Evolutionary conservation across 495 filamentous ascomycete species (phyloP).

Genomic region (Margaritispora aquatica): DNA sequence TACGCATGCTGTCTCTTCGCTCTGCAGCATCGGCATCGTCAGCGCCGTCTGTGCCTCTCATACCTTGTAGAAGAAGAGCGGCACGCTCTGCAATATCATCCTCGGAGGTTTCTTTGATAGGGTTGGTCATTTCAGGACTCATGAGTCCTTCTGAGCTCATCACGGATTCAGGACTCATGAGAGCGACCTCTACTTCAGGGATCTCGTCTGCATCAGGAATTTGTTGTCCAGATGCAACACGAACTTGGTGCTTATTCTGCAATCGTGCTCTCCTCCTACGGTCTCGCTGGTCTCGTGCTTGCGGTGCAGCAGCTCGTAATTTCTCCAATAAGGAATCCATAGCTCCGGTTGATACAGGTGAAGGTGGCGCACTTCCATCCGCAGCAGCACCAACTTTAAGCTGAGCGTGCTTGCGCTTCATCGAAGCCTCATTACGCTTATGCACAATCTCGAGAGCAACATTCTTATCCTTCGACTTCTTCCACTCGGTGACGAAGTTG

Average conservation of each 20-base stretch:
- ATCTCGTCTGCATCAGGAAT: slow-evolving; percentile 62
- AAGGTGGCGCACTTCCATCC: slow-evolving; percentile 42
- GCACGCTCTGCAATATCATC: slow-evolving; percentile 77
- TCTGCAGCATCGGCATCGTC: slow-evolving; percentile 49
- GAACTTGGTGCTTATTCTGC: slow-evolving; percentile 88
- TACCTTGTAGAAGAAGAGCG: slow-evolving; percentile 72
- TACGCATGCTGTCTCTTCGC: slow-evolving; percentile 47
- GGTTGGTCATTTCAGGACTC: slow-evolving; percentile 25
- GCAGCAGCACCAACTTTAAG: slow-evolving; percentile 44
- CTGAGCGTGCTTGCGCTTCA: slow-evolving; percentile 78
- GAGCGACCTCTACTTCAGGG: slow-evolving; percentile 35
- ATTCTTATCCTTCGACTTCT: slow-evolving; percentile 93
- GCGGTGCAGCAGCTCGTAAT: slow-evolving; percentile 85
- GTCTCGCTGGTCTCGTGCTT: slow-evolving; percentile 81
- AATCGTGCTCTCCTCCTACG: slow-evolving; percentile 78
- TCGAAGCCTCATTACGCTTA: slow-evolving; percentile 76
- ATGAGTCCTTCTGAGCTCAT: slow-evolving; percentile 17
- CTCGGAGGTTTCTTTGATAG: slow-evolving; percentile 27
- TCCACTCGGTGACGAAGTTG: slow-evolving; percentile 89
- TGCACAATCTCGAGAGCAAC: slow-evolving; percentile 72
- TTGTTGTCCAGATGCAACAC: slow-evolving; percentile 79
- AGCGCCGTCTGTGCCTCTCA: slow-evolving; percentile 57
- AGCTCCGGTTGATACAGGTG: slow-evolving; percentile 77
- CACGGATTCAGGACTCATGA: slow-evolving; percentile 17
- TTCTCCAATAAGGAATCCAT: slow-evolving; percentile 98